A percentile compares a stretch with the other conserved stretches of the same genome.
phyloP scores from a whole-genome alignment of 768 basidiomycete genomes.

The Boletus coccyginus region DNA sequence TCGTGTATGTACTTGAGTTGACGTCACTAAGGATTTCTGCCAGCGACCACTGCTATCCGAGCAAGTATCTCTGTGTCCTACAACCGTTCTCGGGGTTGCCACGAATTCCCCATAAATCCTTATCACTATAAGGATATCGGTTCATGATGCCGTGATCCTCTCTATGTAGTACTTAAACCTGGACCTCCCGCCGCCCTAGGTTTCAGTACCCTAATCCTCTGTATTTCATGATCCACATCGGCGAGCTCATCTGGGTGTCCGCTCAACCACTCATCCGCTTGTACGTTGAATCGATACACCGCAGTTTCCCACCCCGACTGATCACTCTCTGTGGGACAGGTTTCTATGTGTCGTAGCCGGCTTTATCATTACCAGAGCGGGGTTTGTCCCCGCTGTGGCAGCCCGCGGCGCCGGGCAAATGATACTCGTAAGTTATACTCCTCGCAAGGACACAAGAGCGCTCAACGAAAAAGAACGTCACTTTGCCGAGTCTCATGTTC shows the following conservation, averaged over 20 bases:
- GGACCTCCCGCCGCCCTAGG: neutral
- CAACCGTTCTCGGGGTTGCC: neutral
- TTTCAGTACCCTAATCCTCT: neutral
- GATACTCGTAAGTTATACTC: constrained; percentile 39
- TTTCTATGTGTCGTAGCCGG: constrained; percentile 54
- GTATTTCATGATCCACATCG: constrained; percentile 29
- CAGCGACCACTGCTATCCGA: neutral
- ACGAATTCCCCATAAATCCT: neutral
- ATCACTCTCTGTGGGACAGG: constrained; percentile 30
- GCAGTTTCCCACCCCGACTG: neutral
- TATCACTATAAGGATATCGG: neutral
- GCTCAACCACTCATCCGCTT: constrained; percentile 56
- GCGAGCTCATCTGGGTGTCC: constrained; percentile 62
- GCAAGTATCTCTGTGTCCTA: neutral
- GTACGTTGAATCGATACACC: constrained; percentile 35
- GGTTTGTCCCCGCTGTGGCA: constrained; percentile 57
- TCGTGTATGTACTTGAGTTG: no score
- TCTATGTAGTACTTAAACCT: constrained; percentile 3
- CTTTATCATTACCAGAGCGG: constrained; percentile 55
- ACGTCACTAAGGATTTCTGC: neutral
- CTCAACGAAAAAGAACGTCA: constrained; percentile 43
- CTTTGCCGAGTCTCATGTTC: constrained; percentile 64
- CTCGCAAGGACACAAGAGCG: neutral
- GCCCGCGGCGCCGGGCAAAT: constrained; percentile 61
- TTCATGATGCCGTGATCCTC: neutral